Percentiles rank a stretch among this genome's conserved stretches.
Evolutionary conservation across 2,329 filamentous ascomycete genomes (phyloP).

Genomic region (Chaetomium globosum): DNA sequence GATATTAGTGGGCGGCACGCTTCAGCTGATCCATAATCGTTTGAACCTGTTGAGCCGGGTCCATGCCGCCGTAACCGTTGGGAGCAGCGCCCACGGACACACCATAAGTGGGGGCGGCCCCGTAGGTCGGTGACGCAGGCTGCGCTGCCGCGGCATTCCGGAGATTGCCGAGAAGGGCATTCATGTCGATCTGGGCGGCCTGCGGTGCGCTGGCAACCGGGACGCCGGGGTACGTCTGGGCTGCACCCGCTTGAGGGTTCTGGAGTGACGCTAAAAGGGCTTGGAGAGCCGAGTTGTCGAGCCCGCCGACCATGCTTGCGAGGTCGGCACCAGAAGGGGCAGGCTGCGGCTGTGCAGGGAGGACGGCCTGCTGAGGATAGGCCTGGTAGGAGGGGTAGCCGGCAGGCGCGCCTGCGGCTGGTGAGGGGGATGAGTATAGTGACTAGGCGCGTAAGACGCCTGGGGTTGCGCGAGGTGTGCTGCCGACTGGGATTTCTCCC

Average conservation of each 20-base stretch:
- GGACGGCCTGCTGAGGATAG: conserved; percentile 28
- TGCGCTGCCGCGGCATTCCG: conserved; percentile 34
- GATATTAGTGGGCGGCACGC: conserved; percentile 24
- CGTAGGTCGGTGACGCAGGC: conserved; percentile 22
- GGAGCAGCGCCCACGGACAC: conserved; percentile 2
- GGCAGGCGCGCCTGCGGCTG: conserved; percentile 29
- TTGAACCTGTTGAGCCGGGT: conserved; percentile 36
- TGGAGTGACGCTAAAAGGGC: conserved; percentile 43
- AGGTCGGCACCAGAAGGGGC: conserved; percentile 29
- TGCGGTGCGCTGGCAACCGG: conserved; percentile 35
- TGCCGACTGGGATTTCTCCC: conserved; percentile 59
- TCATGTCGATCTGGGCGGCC: conserved; percentile 48
- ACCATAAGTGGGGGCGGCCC: conserved; percentile 20
- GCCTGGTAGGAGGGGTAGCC: conserved; percentile 28
- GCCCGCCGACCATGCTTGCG: conserved; percentile 36
- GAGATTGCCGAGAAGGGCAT: conserved; percentile 50
- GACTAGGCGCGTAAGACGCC: conserved; percentile 39
- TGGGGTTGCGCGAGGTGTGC: conserved; percentile 37
- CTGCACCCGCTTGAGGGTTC: conserved; percentile 34
- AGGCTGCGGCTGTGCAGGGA: conserved; percentile 34
- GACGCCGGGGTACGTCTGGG: conserved; percentile 39
- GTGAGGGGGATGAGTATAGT: conserved; percentile 30
- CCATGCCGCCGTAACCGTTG: conserved; percentile 18
- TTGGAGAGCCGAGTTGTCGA: conserved; percentile 43
- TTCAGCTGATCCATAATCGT: conserved; percentile 37